Percentiles rank a stretch among this genome's conserved stretches.
Evolutionary conservation across 257 asterid species (phyloP).

Genomic region (Osmanthus fragrans): DNA sequence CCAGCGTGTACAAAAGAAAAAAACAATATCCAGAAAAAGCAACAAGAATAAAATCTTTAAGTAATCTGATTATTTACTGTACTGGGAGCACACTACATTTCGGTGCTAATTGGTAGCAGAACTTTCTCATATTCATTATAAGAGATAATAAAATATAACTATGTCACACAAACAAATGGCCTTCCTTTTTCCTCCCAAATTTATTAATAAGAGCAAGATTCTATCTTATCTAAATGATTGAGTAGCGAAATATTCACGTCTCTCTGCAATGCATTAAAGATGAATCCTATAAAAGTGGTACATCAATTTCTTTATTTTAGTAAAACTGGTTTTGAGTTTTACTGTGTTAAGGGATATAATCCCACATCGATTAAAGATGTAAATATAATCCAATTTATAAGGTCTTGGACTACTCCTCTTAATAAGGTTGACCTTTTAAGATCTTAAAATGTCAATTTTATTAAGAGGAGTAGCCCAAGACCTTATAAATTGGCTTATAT

Average conservation of each 20-base stretch:
- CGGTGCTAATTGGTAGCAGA: neutral
- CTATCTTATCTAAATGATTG: neutral
- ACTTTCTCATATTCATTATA: neutral
- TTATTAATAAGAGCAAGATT: neutral
- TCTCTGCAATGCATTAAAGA: slow-evolving; percentile 3
- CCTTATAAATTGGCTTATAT: too few species aligned
- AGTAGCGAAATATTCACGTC: slow-evolving; percentile 6
- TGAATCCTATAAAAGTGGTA: neutral
- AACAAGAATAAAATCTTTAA: slow-evolving; percentile 1
- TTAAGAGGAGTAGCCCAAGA: too few species aligned
- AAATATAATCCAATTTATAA: too few species aligned
- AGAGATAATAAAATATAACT: neutral
- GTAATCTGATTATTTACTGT: neutral
- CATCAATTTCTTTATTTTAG: neutral
- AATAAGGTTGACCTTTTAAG: too few species aligned
- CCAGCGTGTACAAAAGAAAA: slow-evolving; percentile 6
- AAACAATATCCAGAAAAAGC: slow-evolving; percentile 1
- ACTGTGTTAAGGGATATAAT: too few species aligned
- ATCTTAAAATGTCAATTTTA: too few species aligned
- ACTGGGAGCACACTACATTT: neutral
- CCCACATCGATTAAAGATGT: too few species aligned
- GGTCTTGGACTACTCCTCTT: too few species aligned
- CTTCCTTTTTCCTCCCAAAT: neutral
- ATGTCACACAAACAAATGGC: neutral
- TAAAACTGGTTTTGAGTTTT: neutral